Percentiles rank a stretch among this genome's conserved stretches.
Conservation (phyloP, 495 filamentous ascomycete species). For the Aspergillus taichungensis region DNA sequence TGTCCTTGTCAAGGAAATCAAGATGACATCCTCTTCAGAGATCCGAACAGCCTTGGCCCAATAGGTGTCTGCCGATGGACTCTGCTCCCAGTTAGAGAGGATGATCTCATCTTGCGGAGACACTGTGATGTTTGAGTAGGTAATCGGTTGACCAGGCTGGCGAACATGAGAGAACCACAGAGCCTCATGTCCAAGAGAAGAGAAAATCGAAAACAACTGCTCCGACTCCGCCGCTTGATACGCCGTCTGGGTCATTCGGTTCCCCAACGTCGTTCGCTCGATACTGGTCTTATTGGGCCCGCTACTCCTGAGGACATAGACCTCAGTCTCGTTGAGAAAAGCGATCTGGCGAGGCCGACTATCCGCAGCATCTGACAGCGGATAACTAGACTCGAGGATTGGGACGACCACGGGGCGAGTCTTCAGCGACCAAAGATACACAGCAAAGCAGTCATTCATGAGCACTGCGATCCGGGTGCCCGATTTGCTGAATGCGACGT, state of each 20-base stretch:
- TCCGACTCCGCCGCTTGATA: conserved; percentile 27
- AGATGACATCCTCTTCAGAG: conserved; percentile 32
- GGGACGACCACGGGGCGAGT: conserved; percentile 36
- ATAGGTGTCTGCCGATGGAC: conserved; percentile 30
- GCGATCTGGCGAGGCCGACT: conserved; percentile 35
- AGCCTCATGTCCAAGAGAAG: conserved; percentile 25
- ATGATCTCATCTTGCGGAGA: conserved; percentile 10
- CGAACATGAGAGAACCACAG: conserved; percentile 35
- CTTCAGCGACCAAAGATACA: conserved; percentile 57
- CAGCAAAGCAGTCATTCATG: conserved; percentile 49
- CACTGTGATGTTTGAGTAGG: conserved; percentile 23
- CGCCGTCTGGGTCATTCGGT: conserved; percentile 21
- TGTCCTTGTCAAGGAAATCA: conserved; percentile 51
- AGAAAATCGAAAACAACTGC: conserved; percentile 32
- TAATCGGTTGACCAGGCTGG: conserved; percentile 16
- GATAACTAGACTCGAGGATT: conserved; percentile 37
- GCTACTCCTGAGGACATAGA: conserved; percentile 30
- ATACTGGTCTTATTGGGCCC: conserved; percentile 26
- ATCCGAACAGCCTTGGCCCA: conserved; percentile 33
- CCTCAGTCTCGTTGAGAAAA: conserved; percentile 37
- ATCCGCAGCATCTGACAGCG: conserved; percentile 26
- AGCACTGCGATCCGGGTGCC: conserved; percentile 65
- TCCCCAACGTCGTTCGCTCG: conserved; percentile 31
- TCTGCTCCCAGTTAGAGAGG: conserved; percentile 20
- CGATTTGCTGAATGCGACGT: conserved; percentile 63